phyloP scores from a whole-genome alignment of 2,329 filamentous ascomycete species.

The Sporothrix inflata region DNA sequence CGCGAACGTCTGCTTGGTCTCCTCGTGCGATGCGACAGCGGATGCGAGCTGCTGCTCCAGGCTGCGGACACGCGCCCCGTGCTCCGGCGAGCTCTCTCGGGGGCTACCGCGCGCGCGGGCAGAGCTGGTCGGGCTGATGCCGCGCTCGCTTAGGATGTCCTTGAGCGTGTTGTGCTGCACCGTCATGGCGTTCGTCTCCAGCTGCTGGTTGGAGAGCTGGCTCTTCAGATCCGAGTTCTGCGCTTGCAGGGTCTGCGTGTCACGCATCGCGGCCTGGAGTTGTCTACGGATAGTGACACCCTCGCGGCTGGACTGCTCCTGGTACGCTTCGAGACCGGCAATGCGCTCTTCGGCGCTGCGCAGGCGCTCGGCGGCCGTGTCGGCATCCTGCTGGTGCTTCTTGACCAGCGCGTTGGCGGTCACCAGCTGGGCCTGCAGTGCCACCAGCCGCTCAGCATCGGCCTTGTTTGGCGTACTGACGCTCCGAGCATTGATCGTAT shows the following conservation, averaged over 20 bases:
- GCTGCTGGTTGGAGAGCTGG: conserved; percentile 80
- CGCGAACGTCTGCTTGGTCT: conserved; percentile 77
- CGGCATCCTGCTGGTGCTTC: conserved; percentile 87
- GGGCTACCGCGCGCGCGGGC: conserved; percentile 74
- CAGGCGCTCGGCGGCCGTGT: conserved; percentile 83
- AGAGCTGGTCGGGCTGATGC: conserved; percentile 75
- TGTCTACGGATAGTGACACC: conserved; percentile 88
- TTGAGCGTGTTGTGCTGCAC: conserved; percentile 94
- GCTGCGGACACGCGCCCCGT: conserved; percentile 69
- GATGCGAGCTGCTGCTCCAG: conserved; percentile 85
- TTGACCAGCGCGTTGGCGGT: conserved; percentile 78
- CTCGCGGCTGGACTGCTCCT: conserved; percentile 94
- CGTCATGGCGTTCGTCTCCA: conserved; percentile 90
- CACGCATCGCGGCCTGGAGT: conserved; percentile 79
- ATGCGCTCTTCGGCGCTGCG: conserved; percentile 94
- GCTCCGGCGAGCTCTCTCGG: conserved; percentile 76
- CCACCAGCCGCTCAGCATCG: conserved; percentile 67
- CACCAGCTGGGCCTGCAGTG: conserved; percentile 79
- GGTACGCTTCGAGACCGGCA: conserved; percentile 92
- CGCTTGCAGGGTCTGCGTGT: conserved; percentile 79
- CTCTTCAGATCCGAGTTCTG: conserved; percentile 82
- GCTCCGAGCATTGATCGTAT: conserved; percentile 65
- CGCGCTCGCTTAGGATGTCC: conserved; percentile 86
- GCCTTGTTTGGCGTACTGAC: conserved; percentile 47
- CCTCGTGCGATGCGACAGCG: conserved; percentile 79